Percentiles rank a stretch among this genome's conserved stretches.
These are phyloP conservation scores for Sugiyamaella qingdaonensis DNA, from an alignment of 805 yeast genomes.

Conservation along the genomic window DNA sequence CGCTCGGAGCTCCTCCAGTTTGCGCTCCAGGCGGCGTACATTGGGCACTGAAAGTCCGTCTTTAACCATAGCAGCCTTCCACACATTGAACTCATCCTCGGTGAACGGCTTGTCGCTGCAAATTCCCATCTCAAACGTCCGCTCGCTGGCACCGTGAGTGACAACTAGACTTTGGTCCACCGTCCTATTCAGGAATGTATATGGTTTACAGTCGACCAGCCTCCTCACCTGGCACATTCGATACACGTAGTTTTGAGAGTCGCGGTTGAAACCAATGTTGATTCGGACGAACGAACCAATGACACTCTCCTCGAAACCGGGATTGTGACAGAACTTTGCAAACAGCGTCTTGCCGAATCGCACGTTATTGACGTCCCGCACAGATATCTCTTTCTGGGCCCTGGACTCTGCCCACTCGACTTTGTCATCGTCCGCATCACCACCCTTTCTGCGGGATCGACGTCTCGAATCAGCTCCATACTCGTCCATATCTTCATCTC, in stretches of 20 bases:
- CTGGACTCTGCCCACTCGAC: slow-evolving; percentile 48
- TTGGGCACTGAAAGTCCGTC: slow-evolving; percentile 59
- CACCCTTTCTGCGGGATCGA: slow-evolving; percentile 37
- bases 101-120: slow-evolving; percentile 76
- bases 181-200: slow-evolving; percentile 45
- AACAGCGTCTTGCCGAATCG: slow-evolving; percentile 75
- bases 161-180: slow-evolving; percentile 63
- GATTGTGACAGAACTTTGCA: slow-evolving; percentile 72
- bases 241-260: slow-evolving; percentile 61
- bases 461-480: slow-evolving; percentile 33
- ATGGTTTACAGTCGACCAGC: slow-evolving; percentile 47
- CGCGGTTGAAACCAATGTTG: slow-evolving; percentile 67
- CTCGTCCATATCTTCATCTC: slow-evolving; percentile 36
- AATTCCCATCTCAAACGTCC: slow-evolving; percentile 69
- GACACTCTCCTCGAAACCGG: slow-evolving; percentile 67
- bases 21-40: slow-evolving; percentile 57
- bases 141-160: slow-evolving; percentile 75
- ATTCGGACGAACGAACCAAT: slow-evolving; percentile 77
- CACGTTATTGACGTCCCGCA: slow-evolving; percentile 65
- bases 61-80: slow-evolving; percentile 55
- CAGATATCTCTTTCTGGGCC: slow-evolving; percentile 41
- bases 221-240: slow-evolving; percentile 79
- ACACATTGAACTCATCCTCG: slow-evolving; percentile 67
- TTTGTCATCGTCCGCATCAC: slow-evolving; percentile 37
- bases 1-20: slow-evolving; percentile 54